Conservation (phyloP, 768 basidiomycete species). For the Filobasidium floriforme region DNA sequence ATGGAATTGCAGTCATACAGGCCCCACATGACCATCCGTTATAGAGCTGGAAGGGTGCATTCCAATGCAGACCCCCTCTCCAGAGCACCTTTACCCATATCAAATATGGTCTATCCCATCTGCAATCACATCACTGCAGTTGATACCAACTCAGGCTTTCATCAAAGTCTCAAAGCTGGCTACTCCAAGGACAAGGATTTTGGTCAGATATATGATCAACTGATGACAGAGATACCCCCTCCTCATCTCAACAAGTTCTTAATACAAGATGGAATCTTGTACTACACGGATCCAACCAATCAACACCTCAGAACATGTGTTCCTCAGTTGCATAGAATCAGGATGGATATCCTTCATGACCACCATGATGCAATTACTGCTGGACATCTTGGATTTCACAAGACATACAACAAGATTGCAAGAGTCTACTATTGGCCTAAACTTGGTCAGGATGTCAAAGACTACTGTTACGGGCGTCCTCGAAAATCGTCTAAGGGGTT, state of each 20-base stretch:
- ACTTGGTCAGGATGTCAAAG: slow-evolving; percentile 31
- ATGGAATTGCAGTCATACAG: slow-evolving; percentile 13
- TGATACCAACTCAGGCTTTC: not conserved
- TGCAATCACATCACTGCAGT: slow-evolving; percentile 7
- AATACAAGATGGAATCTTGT: not conserved
- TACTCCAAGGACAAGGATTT: not conserved
- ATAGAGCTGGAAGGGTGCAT: slow-evolving; percentile 14
- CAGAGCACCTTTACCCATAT: not conserved
- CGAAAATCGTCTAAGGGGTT: no score
- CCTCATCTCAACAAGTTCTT: not conserved
- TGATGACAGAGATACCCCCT: not conserved
- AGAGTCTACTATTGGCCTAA: slow-evolving; percentile 49
- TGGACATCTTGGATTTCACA: slow-evolving; percentile 48
- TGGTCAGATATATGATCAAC: not conserved
- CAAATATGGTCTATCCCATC: not conserved
- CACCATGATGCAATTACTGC: slow-evolving; percentile 46
- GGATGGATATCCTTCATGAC: slow-evolving; percentile 28
- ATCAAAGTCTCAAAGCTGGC: not conserved
- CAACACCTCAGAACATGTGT: slow-evolving; percentile 20
- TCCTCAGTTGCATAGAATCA: not conserved
- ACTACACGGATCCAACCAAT: not conserved
- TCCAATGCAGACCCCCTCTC: slow-evolving; percentile 16
- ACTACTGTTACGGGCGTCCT: no score
- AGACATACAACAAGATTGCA: slow-evolving; percentile 41
- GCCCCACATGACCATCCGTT: slow-evolving; percentile 13